Conservation (phyloP, 2,329 filamentous ascomycete genomes). For the Orbilia ellipsospora region DNA sequence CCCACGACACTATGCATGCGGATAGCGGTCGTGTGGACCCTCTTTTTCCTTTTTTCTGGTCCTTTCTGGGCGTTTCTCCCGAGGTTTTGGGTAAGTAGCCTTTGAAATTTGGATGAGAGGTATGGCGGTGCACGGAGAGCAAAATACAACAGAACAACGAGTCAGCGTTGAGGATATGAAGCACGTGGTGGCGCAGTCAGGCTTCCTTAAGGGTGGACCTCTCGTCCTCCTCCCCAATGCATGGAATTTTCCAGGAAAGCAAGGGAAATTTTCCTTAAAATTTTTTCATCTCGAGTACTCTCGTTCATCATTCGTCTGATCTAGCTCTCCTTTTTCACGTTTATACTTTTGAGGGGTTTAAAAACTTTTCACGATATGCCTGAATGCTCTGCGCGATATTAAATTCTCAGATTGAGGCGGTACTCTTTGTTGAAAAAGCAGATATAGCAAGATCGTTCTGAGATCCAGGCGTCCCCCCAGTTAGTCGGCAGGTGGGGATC, state of each 20-base stretch:
- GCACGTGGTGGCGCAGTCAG: conserved; percentile 55
- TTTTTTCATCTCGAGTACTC: background rate
- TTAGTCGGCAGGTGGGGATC: conserved; percentile 22
- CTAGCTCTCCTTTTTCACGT: background rate
- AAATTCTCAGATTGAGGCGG: too few relatives aligned
- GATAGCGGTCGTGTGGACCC: conserved; percentile 35
- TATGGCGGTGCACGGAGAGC: conserved; percentile 37
- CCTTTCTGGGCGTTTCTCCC: too few relatives aligned
- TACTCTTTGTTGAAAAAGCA: too few relatives aligned
- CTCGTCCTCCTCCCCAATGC: background rate
- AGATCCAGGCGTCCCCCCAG: too few relatives aligned
- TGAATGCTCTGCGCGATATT: too few relatives aligned
- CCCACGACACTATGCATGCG: background rate
- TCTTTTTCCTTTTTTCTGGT: background rate
- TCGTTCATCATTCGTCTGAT: background rate
- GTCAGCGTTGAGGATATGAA: conserved; percentile 45
- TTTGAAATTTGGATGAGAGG: background rate
- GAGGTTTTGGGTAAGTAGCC: background rate
- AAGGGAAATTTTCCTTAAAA: background rate
- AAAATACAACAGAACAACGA: conserved; percentile 56
- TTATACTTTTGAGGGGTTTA: too few relatives aligned
- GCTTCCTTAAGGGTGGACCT: background rate
- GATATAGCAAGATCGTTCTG: conserved; percentile 3
- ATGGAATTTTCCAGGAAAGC: background rate
- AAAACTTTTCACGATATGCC: too few relatives aligned